Conservation (phyloP, 2,329 filamentous ascomycete species). For the Onygena corvina region DNA sequence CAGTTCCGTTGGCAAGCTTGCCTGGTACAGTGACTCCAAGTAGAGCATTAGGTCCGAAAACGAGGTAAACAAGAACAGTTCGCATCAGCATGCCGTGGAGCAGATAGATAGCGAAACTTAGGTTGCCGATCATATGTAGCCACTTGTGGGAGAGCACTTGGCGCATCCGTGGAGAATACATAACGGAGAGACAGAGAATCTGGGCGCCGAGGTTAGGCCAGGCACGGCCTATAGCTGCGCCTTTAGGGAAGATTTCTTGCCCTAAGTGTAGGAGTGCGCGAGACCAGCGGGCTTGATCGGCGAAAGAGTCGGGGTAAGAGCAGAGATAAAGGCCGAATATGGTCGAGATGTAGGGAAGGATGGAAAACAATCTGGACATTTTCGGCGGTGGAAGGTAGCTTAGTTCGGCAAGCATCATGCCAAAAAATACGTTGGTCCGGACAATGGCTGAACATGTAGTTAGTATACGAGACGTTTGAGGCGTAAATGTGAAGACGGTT, state of each 20-base stretch:
- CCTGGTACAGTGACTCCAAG: constrained; percentile 5
- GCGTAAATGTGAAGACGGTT: neutral
- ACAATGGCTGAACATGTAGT: constrained; percentile 31
- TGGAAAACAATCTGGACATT: constrained; percentile 33
- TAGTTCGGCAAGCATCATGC: constrained; percentile 50
- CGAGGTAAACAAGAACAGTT: constrained; percentile 48
- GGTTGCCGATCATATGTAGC: constrained; percentile 51
- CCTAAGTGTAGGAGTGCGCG: constrained; percentile 16
- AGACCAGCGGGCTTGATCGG: constrained; percentile 46
- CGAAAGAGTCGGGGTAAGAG: constrained; percentile 47
- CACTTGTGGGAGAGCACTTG: constrained; percentile 43
- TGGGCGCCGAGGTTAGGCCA: constrained; percentile 41
- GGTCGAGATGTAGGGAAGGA: constrained; percentile 41
- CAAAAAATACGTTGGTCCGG: constrained; percentile 50
- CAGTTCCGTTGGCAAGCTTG: neutral
- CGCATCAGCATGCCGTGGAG: constrained; percentile 51
- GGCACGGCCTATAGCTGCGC: constrained; percentile 40
- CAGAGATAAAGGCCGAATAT: constrained; percentile 45
- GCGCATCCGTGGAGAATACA: constrained; percentile 43
- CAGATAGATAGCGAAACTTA: constrained; percentile 54
- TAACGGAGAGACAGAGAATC: constrained; percentile 40
- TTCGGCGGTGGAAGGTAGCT: constrained; percentile 39
- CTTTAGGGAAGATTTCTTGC: constrained; percentile 20
- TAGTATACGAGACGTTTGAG: constrained; percentile 8
- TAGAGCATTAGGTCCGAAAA: constrained; percentile 37